A percentile compares a stretch with the other conserved stretches of the same genome.
Conservation (phyloP, 305 asterid genomes). For the Plantago lanceolata region DNA sequence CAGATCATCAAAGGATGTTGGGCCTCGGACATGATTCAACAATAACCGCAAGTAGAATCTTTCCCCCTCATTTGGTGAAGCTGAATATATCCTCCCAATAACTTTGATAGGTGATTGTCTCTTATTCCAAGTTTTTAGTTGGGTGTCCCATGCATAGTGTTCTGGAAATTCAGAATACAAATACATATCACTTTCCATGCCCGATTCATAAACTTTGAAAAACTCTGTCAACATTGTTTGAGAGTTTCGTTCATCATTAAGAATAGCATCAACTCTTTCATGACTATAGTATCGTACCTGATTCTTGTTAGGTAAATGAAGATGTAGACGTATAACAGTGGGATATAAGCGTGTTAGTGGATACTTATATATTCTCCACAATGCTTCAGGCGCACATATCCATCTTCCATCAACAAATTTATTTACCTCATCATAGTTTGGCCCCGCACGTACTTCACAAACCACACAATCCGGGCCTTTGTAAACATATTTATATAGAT, state of each 20-base stretch:
- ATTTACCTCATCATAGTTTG: neutral
- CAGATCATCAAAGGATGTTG: neutral
- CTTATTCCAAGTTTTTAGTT: neutral
- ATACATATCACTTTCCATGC: neutral
- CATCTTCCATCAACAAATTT: neutral
- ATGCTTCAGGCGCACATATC: neutral
- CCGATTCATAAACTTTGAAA: neutral
- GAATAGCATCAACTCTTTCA: neutral
- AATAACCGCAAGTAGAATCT: neutral
- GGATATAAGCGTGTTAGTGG: neutral
- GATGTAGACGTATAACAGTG: neutral
- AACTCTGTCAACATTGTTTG: neutral
- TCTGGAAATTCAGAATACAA: neutral
- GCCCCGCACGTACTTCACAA: neutral
- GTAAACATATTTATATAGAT: neutral
- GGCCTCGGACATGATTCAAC: neutral
- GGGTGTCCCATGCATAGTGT: neutral
- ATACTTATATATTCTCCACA: neutral
- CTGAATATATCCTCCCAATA: neutral
- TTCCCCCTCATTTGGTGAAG: constrained; percentile 1
- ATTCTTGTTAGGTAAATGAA: constrained; percentile 4
- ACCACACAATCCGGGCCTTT: too few species aligned
- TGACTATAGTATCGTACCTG: constrained; percentile 1
- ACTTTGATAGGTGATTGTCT: neutral
- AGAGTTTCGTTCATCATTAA: neutral